Evolutionary conservation across 164 flowering plant genomes (phyloP), one percentile per base, ranked within the genome.

Genomic region (Vitis amurensis): DNA sequence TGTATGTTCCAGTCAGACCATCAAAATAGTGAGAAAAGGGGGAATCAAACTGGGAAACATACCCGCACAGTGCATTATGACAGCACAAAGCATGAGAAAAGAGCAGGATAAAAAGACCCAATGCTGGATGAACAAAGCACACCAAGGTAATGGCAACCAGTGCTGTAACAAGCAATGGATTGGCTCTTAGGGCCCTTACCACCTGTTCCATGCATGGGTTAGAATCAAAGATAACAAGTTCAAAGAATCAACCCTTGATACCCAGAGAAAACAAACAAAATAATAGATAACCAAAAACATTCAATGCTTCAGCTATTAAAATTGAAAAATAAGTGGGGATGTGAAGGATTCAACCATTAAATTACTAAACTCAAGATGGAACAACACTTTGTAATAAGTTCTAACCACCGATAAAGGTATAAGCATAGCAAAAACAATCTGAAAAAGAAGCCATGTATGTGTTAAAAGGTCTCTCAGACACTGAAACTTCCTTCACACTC

Each of bases 51-150:
- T 55, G 9, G 44, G 30, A 49, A 59, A 58, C 11, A 50, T 76
- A 96, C 99, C 97, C 89, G 93, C 85, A 85, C 64, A 96, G 76
- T 67, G 97, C 85, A 80, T 51, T 76, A 71, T 96, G 98, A 70
- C 97, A 96, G 77, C 86, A 73, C 11, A 82, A 69, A 65, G 85
- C 89, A 82, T 96, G 95, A 61, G 81, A 87, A 14, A 87, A 55
- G 60, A 91, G 82, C 72, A 93, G 83, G 48, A 92, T 50, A 48
- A 82, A 77, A 31, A 96, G 83, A 68, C 99, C 99, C 69, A 96
- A 63, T 0, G 97, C 94, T 56, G 98, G 97, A 86, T 93, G 99
- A 79, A 91, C 87, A 76, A 92, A 81, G 80, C 86, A 91, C 50
- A 83, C 91, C 80, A 93, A 71, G 53, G 75, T 57, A 68, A 80